Evolutionary conservation across 2,329 filamentous ascomycete genomes (phyloP), one percentile per base, ranked within the genome.

Genomic region (Chrysoporthe deuterocubensis): DNA sequence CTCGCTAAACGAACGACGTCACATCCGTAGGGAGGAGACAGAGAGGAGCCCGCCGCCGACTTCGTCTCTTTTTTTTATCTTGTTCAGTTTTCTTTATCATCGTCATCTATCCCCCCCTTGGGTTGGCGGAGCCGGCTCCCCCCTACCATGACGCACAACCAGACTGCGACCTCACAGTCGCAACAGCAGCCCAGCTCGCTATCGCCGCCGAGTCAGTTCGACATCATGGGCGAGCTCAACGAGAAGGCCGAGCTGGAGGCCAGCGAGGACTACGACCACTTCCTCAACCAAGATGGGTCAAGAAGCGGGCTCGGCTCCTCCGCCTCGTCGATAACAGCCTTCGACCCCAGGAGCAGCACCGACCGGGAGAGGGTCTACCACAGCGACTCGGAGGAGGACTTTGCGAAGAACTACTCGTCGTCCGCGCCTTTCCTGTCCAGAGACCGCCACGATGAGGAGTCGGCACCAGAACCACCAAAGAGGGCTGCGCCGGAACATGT

Each of bases 401-500:
- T 65, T 34, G 11, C 50, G 8, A 69, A 69, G 58, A 62, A 65
- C 40, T 52, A 42, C 40, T 74, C 13, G 69, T 72, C 66, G 69
- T 65, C 71, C 70, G 75, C 62, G 8, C 69, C 54, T 4, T 69
- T 69, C 44, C 52, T 72, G 56, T 65, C 71, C 7, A 64, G 71
- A 14, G 43, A 69, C 32, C 66, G 62, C 48, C 71, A 71, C 18
- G 57, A 54, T 1, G 65, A 71, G 46, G 73, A 66, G 48, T 42
- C 43, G 63, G 4, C 43, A 34, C 50, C 56, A 9, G 61, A 59
- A 4, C 11, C 8, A n/a, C 76, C 85, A 0, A 69, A 62, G 65
- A 65, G 62, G 62, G 65, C 68, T 11, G 43, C 48, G 1, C 68
- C 65, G 4, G 68, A 65, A 26, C 62, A 60, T 4, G 87, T 92